Percentiles rank a stretch among this genome's conserved stretches.
Conservation (phyloP, 1,284 basidiomycete species). For the Trichosporon coremiiforme region DNA sequence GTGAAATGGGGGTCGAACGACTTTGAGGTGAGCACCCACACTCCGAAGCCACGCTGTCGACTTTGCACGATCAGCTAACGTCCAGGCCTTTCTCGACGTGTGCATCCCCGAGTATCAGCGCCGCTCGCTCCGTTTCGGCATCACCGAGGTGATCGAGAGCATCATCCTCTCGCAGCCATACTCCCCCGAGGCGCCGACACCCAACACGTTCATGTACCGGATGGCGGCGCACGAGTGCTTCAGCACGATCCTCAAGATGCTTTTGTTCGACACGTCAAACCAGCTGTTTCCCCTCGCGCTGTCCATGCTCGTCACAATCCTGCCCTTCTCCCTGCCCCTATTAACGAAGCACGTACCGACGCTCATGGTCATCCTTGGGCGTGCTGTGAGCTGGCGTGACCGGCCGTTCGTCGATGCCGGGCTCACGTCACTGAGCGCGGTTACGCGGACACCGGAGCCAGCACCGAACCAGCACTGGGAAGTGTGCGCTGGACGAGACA, state of each 20-base stretch:
- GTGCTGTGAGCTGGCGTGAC: slow-evolving; percentile 49
- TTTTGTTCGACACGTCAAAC: slow-evolving; percentile 48
- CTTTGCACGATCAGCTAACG: too few species aligned
- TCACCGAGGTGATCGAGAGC: slow-evolving; percentile 38
- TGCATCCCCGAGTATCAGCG: slow-evolving; percentile 27
- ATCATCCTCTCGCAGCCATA: slow-evolving; percentile 38
- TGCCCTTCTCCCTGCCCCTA: slow-evolving; percentile 44
- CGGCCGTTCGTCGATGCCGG: slow-evolving; percentile 45
- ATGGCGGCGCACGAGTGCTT: slow-evolving; percentile 38
- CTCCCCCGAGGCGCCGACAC: slow-evolving; percentile 34
- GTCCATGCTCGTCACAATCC: slow-evolving; percentile 38
- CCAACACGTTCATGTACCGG: slow-evolving; percentile 37
- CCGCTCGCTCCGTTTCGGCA: slow-evolving; percentile 33
- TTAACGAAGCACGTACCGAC: slow-evolving; percentile 44
- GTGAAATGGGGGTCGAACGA: slow-evolving; percentile 31
- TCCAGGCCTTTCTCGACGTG: slow-evolving; percentile 29
- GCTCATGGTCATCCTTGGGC: slow-evolving; percentile 47
- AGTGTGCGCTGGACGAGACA: slow-evolving; percentile 22
- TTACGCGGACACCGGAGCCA: slow-evolving; percentile 42
- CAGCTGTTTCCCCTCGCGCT: slow-evolving; percentile 46
- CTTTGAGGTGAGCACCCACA: slow-evolving; percentile 32
- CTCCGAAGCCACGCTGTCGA: too few species aligned
- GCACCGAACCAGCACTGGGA: slow-evolving; percentile 34
- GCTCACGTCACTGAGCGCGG: slow-evolving; percentile 28
- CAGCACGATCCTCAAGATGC: slow-evolving; percentile 34